phyloP scores from a whole-genome alignment of 257 asterid species.

The Nicotiana attenuata region DNA sequence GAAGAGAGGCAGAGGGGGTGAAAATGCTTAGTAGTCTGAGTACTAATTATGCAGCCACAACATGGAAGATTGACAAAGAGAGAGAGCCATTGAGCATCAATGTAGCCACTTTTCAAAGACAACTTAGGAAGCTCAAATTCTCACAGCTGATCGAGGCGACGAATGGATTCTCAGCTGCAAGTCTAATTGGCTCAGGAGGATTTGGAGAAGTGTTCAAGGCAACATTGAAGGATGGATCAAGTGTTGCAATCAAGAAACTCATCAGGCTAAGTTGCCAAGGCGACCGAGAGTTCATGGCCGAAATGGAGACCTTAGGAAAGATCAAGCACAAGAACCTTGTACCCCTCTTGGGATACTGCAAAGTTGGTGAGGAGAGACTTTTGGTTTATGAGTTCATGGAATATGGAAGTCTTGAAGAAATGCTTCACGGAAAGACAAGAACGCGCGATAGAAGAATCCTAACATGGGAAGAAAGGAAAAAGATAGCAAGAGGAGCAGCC shows the following conservation, averaged over 20 bases:
- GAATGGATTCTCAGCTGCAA: slow-evolving; percentile 83
- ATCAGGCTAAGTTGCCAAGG: slow-evolving; percentile 82
- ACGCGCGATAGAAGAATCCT: slow-evolving; percentile 31
- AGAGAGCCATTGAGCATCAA: slow-evolving; percentile 95
- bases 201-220: slow-evolving; percentile 93
- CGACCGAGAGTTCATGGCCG: slow-evolving; percentile 93
- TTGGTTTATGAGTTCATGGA: slow-evolving; percentile 83
- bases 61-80: slow-evolving; percentile 97
- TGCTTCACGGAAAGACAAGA: slow-evolving; percentile 56
- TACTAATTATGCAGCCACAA: slow-evolving; percentile 63
- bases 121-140: slow-evolving; percentile 69
- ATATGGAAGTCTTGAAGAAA: slow-evolving; percentile 78
- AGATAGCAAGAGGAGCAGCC: slow-evolving; percentile 85
- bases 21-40: slow-evolving; percentile 71
- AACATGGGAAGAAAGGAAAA: slow-evolving; percentile 80
- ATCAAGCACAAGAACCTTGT: slow-evolving; percentile 87
- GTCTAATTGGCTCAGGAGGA: slow-evolving; percentile 87
- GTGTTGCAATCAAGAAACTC: slow-evolving; percentile 86
- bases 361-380: slow-evolving; percentile 83
- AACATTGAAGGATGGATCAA: slow-evolving; percentile 80
- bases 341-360: slow-evolving; percentile 81
- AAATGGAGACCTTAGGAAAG: slow-evolving; percentile 90
- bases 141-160: slow-evolving; percentile 91
- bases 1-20: slow-evolving; percentile 59
- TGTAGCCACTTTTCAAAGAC: slow-evolving; percentile 85